Evolutionary conservation across 371 early-diverging fungal species (phyloP), one percentile per base, ranked within the genome.

Genomic region (Rhizopus arrhizus): DNA sequence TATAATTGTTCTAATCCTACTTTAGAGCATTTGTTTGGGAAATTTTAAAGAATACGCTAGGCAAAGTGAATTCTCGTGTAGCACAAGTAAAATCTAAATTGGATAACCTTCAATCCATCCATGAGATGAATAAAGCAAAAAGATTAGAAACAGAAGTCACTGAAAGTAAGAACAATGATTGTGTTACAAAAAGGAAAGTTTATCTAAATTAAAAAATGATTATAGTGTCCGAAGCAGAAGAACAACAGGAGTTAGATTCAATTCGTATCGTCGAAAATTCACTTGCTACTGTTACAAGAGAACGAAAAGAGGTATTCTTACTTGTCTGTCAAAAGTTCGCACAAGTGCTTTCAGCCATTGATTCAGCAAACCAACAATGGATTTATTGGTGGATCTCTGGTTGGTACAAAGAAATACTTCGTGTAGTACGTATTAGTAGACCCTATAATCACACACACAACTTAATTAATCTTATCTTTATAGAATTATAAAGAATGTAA

Each of bases 301-400:
- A 96, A 58, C 89, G 92, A 62, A 89, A 86, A 65, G 91, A 95
- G 62, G 88, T 90, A 4, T 89, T 93, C 53, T 77, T 94, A 61
- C 66, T 75, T 4, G 74, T 91, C 11, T 88, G 91, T 65, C 87
- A 91, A 76, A 83, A 83, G 69, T 93, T 94, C 69, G 83, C 82
- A 2, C 77, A 75, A 12, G 68, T 85, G 8, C 71, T 93, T 13
- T 73, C 79, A 57, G 69, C 73, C 0, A 55, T 88, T 31, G 51
- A 61, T 13, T 69, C 76, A 4, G 64, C 75, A n/a, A 54, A 73
- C 5, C 78, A 15, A 52, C 74, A 3, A 73, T 80, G 80, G 53
- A 78, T 78, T 38, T 87, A 84, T 69, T 81, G 89, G 62, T 94
- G 92, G 90, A 80, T 90, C 6, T 67, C 82, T 68, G 94, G 95